Base-by-base conservation (phyloP, 1,284 basidiomycete species). In the Mycena sp. region DNA sequence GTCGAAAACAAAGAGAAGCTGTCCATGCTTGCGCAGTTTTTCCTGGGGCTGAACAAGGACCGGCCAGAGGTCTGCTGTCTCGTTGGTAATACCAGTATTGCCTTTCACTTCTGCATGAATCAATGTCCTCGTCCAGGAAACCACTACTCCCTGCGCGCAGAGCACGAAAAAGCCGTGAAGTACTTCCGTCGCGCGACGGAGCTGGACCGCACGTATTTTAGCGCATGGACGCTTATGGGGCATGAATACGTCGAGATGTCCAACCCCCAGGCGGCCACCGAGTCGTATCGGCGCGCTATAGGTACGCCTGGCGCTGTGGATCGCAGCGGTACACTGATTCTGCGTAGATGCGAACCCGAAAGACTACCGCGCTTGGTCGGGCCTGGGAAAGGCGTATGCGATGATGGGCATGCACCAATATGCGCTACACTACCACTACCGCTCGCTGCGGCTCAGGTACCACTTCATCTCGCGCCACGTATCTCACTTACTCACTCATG, bases 11-110 rank as follows among this genome's bases (percentile, higher is more conserved):
- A 87, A 45, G 84, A 94, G 35, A 95, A 96, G 75, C 82, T 99
- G 32, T 95, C 95, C 16, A 91, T 91, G 73, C 85, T 99, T 25
- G 97, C 98, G 10, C 95, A 98, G 72, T 92, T 93, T 74, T 98
- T 92, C 78, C 87, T 95, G 35, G 86, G 88, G 44, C 80, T 97
- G 26, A 94, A 97, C 73, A 91, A 94, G 73, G 92, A 96, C 78
- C 84, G 95, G 45, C 95, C 96, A 19, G 96, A 98, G 79, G 91
- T 97, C 9, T 98, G 95, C 74, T 98, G 95, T 75, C 81, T 99
- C 52, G 91, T 99, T 58, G 96, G 96, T 93, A 69, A n/a, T n/a
- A n/a, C 64, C 89, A 56, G 32, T 35, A 14, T 35, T 35, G 9
- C 14, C 32, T 35, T 14, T 35, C 32, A 43, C 21, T n/a, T 6